phyloP scores from a whole-genome alignment of 1,284 basidiomycete species.

The Puccinia coronata region DNA sequence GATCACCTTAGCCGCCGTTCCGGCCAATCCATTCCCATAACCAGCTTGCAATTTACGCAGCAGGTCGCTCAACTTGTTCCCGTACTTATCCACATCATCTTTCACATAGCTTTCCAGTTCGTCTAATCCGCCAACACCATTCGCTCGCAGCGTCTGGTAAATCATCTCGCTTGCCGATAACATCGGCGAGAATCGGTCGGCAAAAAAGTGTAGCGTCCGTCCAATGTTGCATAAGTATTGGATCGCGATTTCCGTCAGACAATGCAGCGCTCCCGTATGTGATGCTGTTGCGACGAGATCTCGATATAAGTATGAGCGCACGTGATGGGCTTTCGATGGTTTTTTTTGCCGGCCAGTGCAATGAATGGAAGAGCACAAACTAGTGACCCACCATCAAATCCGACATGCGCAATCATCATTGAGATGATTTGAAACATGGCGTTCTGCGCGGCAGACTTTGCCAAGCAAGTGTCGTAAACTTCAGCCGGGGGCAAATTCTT shows the following conservation, averaged over 20 bases:
- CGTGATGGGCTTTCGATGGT: not conserved
- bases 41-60: conserved; percentile 39
- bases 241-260: conserved; percentile 40
- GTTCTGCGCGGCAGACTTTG: conserved; percentile 17
- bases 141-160: conserved; percentile 38
- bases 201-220: conserved; percentile 39
- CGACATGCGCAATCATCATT: conserved; percentile 40
- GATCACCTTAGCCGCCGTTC: conserved; percentile 30
- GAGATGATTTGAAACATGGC: conserved; percentile 40
- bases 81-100: conserved; percentile 46
- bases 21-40: conserved; percentile 32
- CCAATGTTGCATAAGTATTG: conserved; percentile 47
- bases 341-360: not conserved
- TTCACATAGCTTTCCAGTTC: conserved; percentile 41
- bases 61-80: conserved; percentile 39
- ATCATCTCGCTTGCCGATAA: conserved; percentile 47
- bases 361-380: conserved; percentile 5
- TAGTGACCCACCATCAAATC: conserved; percentile 38
- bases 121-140: conserved; percentile 30
- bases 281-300: conserved; percentile 16
- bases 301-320: not conserved
- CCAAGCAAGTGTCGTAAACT: conserved; percentile 28
- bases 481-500: conserved; percentile 31
- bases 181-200: conserved; percentile 32
- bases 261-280: conserved; percentile 32